A percentile compares a stretch with the other conserved stretches of the same genome.
Conservation (phyloP, 176 grass and related monocot genomes). For the Aegilops umbellulata region DNA sequence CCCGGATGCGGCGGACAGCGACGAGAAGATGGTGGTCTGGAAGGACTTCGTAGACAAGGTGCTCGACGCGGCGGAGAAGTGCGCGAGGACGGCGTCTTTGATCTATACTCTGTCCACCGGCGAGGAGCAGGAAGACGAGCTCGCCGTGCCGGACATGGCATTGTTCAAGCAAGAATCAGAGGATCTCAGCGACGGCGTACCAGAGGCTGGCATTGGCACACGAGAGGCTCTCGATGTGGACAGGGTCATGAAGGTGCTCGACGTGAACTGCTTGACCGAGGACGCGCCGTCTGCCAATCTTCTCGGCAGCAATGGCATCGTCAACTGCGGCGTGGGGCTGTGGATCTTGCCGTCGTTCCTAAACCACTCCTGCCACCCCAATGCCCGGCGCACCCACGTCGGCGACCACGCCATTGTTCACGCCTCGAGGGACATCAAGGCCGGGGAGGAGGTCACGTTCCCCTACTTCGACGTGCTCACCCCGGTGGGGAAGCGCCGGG, state of each 20-base stretch:
- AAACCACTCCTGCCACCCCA: conserved; percentile 88
- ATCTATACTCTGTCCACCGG: conserved; percentile 65
- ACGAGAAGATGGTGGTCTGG: conserved; percentile 90
- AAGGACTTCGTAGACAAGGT: conserved; percentile 85
- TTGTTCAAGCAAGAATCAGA: conserved; percentile 43
- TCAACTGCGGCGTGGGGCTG: conserved; percentile 65
- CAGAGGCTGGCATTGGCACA: not conserved
- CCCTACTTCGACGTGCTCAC: conserved; percentile 85
- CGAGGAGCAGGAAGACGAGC: conserved; percentile 37
- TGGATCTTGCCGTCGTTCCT: conserved; percentile 84
- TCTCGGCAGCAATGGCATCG: conserved; percentile 33
- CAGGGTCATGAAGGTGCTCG: conserved; percentile 70
- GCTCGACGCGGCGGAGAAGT: conserved; percentile 61
- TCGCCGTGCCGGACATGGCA: conserved; percentile 44
- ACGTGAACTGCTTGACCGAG: conserved; percentile 81
- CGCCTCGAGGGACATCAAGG: conserved; percentile 83
- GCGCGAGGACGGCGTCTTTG: conserved; percentile 44
- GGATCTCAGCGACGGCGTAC: not conserved
- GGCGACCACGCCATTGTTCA: conserved; percentile 68
- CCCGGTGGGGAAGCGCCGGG: conserved; percentile 44
- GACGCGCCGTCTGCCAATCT: conserved; percentile 50
- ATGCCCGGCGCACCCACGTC: conserved; percentile 61
- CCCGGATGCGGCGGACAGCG: conserved; percentile 34
- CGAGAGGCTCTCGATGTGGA: conserved; percentile 46
- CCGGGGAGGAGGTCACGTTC: conserved; percentile 73